phyloP scores from a whole-genome alignment of 1,284 basidiomycete species.

The Ustilago lituana region DNA sequence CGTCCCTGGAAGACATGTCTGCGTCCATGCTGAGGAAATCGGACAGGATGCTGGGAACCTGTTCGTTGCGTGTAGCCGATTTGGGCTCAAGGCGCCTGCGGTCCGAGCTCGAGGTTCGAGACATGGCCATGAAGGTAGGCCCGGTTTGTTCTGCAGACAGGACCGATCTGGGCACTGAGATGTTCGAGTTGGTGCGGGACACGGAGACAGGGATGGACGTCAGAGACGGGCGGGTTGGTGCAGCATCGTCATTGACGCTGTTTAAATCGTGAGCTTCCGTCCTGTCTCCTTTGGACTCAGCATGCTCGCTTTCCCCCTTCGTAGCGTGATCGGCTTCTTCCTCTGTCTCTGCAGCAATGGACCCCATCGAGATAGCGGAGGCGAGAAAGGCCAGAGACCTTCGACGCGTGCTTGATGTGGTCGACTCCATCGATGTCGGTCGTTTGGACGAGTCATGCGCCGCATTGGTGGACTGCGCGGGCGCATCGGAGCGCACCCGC shows the following conservation, averaged over 20 bases:
- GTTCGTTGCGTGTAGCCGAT: constrained; percentile 30
- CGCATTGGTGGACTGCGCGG: background rate
- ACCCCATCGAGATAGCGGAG: constrained; percentile 46
- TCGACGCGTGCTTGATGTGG: constrained; percentile 25
- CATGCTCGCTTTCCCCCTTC: background rate
- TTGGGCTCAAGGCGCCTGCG: constrained; percentile 32
- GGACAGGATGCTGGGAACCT: constrained; percentile 33
- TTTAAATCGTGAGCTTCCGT: background rate
- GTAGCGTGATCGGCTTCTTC: background rate
- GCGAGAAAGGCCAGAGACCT: constrained; percentile 43
- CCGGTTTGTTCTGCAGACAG: background rate
- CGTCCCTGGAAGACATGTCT: constrained; percentile 8
- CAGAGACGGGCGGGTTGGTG: background rate
- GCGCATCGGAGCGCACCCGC: background rate
- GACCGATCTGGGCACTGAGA: background rate
- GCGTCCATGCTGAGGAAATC: constrained; percentile 44
- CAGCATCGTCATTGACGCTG: background rate
- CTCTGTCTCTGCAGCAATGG: constrained; percentile 22
- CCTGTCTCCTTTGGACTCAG: background rate
- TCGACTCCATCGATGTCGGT: constrained; percentile 34
- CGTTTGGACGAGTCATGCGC: constrained; percentile 6
- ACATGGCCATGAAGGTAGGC: constrained; percentile 3
- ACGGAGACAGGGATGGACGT: background rate
- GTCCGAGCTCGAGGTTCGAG: constrained; percentile 4
- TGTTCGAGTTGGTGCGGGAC: background rate